Percentiles rank a stretch among this genome's conserved stretches.
Conservation (phyloP, 768 basidiomycete genomes). For the Boletus insuetus region DNA sequence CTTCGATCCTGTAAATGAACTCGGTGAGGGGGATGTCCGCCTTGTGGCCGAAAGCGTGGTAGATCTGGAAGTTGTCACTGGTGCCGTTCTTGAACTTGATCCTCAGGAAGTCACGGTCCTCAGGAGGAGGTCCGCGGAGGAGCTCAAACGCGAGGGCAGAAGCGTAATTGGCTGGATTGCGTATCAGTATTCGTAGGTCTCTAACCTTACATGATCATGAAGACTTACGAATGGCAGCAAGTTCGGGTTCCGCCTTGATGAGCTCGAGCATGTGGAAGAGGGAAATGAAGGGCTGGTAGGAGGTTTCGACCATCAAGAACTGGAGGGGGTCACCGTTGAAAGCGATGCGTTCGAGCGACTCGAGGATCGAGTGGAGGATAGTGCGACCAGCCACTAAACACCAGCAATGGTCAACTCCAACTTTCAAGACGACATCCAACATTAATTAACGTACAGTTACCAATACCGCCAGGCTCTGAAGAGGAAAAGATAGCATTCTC, state of each 20-base stretch:
- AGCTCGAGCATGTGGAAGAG: slow-evolving; percentile 79
- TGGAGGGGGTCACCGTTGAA: slow-evolving; percentile 79
- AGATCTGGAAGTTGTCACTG: slow-evolving; percentile 53
- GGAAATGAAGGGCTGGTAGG: slow-evolving; percentile 90
- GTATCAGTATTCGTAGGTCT: slow-evolving; percentile 10
- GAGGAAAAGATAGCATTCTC: slow-evolving; percentile 74
- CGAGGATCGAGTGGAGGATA: slow-evolving; percentile 67
- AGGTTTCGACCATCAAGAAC: slow-evolving; percentile 73
- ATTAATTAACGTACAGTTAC: slow-evolving; percentile 62
- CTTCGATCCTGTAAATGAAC: slow-evolving; percentile 82
- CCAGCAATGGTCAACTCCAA: slow-evolving; percentile 8
- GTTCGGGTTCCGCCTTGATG: slow-evolving; percentile 52
- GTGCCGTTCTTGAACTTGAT: slow-evolving; percentile 88
- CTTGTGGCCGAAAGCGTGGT: slow-evolving; percentile 73
- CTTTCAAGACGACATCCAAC: not conserved
- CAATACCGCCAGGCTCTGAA: slow-evolving; percentile 58
- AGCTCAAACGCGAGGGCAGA: slow-evolving; percentile 79
- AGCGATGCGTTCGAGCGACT: slow-evolving; percentile 71
- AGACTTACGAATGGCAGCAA: slow-evolving; percentile 63
- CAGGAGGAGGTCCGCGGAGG: slow-evolving; percentile 69
- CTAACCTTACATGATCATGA: not conserved
- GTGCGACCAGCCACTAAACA: slow-evolving; percentile 77
- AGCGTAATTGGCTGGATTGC: slow-evolving; percentile 59
- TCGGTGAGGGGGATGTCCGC: slow-evolving; percentile 80
- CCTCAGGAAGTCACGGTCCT: slow-evolving; percentile 77